These are phyloP conservation scores for Purpureocillium takamizusanense DNA, from an alignment of 2,329 filamentous ascomycete genomes.

Conservation along the genomic window DNA sequence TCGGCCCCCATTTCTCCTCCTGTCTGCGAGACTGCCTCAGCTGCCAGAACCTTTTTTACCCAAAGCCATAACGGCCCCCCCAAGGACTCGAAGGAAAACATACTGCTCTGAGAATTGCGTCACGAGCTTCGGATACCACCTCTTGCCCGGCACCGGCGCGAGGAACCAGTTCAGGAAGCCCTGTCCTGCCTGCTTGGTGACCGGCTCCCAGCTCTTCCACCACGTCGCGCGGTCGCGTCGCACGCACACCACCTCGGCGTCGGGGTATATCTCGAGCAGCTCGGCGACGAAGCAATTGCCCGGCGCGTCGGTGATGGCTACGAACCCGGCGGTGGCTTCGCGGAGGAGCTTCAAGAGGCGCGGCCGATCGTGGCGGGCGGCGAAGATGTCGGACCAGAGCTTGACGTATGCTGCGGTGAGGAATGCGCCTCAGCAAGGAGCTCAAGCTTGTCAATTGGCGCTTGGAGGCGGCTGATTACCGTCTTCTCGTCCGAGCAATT, in stretches of 20 bases:
- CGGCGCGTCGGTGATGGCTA: conserved; percentile 34
- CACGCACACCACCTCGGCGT: conserved; percentile 35
- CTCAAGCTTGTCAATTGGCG: too few species aligned
- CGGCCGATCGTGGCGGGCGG: conserved; percentile 7
- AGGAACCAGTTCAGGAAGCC: not conserved
- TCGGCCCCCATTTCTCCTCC: too few species aligned
- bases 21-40: too few species aligned
- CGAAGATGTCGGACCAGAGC: too few species aligned
- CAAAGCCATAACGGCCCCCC: too few species aligned
- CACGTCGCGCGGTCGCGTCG: conserved; percentile 24
- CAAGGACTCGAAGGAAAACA: too few species aligned
- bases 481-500: conserved; percentile 23
- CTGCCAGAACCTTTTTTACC: too few species aligned
- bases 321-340: conserved; percentile 30
- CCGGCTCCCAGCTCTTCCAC: conserved; percentile 19
- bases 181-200: conserved; percentile 5
- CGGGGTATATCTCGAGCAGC: conserved; percentile 35
- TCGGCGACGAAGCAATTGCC: conserved; percentile 31
- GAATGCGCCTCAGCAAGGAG: too few species aligned
- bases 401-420: too few species aligned
- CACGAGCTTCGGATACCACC: not conserved
- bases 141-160: not conserved
- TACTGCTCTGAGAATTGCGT: not conserved
- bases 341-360: conserved; percentile 19
- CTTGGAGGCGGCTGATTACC: conserved; percentile 10